Conservation (phyloP, 139 green algal species). For the Coccomyxa sp. region DNA sequence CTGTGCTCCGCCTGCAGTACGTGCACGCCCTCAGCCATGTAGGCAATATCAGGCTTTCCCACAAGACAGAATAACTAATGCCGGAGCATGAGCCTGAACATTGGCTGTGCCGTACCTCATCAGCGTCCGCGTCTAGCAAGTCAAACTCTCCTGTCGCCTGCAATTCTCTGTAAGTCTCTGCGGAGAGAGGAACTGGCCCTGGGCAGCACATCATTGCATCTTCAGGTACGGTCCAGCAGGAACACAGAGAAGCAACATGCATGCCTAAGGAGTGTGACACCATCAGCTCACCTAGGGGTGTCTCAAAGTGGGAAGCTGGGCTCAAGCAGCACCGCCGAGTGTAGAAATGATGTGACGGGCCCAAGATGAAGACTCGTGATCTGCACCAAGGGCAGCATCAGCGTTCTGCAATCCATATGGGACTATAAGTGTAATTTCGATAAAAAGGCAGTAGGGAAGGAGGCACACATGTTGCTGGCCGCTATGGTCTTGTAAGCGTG, state of each 20-base stretch:
- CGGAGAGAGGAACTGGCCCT: too few species aligned
- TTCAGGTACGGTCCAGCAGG: too few species aligned
- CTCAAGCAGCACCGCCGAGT: constrained; percentile 73
- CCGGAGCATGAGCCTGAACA: background rate
- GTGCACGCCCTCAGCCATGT: too few species aligned
- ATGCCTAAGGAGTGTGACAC: background rate
- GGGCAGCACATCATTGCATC: too few species aligned
- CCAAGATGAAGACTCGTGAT: constrained; percentile 79
- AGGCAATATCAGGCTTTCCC: too few species aligned
- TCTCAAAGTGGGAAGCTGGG: constrained; percentile 54
- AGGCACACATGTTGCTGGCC: constrained; percentile 58
- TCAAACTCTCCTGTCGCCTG: constrained; percentile 72
- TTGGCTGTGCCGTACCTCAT: constrained; percentile 63
- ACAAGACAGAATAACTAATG: too few species aligned
- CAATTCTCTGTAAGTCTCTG: too few species aligned
- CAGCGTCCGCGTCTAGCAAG: constrained; percentile 59
- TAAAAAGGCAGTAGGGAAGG: background rate
- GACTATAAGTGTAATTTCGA: background rate
- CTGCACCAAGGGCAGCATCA: constrained; percentile 32
- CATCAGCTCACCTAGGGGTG: constrained; percentile 70
- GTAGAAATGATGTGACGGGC: constrained; percentile 88
- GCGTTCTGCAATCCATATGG: background rate
- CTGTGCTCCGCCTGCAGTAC: constrained; percentile 93
- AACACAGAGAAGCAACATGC: too few species aligned
- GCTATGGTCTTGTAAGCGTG: constrained; percentile 76